Base-by-base conservation (phyloP, 306 rosid genomes). In the Herpetospermum pedunculosum region DNA sequence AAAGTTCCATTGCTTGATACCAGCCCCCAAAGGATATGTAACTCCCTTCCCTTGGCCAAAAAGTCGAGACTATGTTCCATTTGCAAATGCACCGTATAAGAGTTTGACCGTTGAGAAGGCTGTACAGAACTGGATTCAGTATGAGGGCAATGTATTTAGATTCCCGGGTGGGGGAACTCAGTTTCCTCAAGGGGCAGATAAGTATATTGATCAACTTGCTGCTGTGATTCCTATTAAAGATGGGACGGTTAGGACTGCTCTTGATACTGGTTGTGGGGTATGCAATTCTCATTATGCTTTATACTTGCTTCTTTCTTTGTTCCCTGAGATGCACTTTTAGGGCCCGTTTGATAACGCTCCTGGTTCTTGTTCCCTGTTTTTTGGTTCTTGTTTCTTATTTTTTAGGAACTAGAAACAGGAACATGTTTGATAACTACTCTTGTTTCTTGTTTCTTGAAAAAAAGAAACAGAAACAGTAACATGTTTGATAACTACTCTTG, bases 181-280 rank as follows among this genome's bases (percentile, higher is more conserved):
- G 79, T 94, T 94, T 76, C 98, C 98, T 73, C 96, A 94, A 77
- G 98, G 98, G 57, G 97, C 97, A 32, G 96, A 91, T 70, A 91
- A 89, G 76, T 94, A 94, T 81, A 94, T 94, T 76, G 97, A 94
- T 69, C 91, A 94, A 72, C 83, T 94, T 62, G 90, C 94, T 50
- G 86, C 98, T 75, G 97, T 94, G 63, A 88, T 94, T 80, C 98
- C 98, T n/a, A 88, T 94, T n/a, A 74, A 83, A 70, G 72, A 94
- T 74, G 98, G 98, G 55, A 88, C 88, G 4, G 97, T 91, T 75
- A 88, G 98, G 79, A 94, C 97, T 43, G 98, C 98, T 2, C 76
- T 94, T 25, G 98, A 94, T 81, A 94, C 98, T 78, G 98, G 98
- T 57, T 94, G 98, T n/a, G 98, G 98, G 96, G 98, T 94, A 89